Evolutionary conservation across 768 basidiomycete species (phyloP), one percentile per base, ranked within the genome.

Genomic region (Macrocybe gigantea): DNA sequence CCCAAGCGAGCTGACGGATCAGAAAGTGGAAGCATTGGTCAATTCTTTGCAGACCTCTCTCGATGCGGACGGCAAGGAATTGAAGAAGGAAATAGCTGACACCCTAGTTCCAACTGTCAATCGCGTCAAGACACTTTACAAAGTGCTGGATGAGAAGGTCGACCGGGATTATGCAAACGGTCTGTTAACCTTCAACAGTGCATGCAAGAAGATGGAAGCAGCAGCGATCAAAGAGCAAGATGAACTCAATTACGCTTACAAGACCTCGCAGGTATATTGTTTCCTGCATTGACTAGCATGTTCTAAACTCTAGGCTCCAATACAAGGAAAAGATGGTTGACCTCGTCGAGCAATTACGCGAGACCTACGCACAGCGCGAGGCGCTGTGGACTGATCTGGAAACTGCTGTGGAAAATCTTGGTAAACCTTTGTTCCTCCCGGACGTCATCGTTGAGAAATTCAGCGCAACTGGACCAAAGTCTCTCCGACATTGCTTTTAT

Each of bases 171-270:
- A 64, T 48, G 64, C 60, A 0, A 64, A 63, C 45, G 82, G 78
- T 6, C 59, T 85, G 33, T 60, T 78, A 8, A 59, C 64, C 5
- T 78, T 85, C 63, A 75, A 84, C 57, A 70, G 72, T 12, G 76
- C 72, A 14, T 75, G 79, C 60, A 79, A 77, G 56, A 67, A 66
- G 8, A 62, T 75, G 42, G 85, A 88, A 57, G 55, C 59, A 1
- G 56, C 70, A 12, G 63, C 66, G 11, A 64, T 76, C 31, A 64
- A 63, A 33, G 74, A 78, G 50, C 64, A 78, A 49, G 66, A 71
- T 47, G 67, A 71, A 14, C 48, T 78, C 13, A 65, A 64, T 52
- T 56, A 65, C 7, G 63, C 65, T 30, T 72, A 72, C 48, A 45
- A 59, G 13, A 63, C 63, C 7, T 68, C 71, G 22, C 68, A 80